Conservation (phyloP, 306 rosid species). For the Begonia masoniana region DNA sequence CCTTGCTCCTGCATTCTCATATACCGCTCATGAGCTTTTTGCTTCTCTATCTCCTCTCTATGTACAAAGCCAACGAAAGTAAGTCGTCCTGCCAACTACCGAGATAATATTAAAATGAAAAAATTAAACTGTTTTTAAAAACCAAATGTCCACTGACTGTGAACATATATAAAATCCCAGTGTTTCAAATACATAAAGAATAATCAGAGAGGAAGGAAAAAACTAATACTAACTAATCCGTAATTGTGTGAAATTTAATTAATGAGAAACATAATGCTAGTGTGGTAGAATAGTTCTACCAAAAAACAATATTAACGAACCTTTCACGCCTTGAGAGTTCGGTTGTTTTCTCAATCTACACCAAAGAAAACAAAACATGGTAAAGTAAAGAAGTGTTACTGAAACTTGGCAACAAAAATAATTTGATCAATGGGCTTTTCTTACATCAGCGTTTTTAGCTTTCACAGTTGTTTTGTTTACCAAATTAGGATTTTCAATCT, state of each 20-base stretch:
- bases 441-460: conserved; percentile 68
- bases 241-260: no score
- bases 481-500: conserved; percentile 90
- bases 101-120: no score
- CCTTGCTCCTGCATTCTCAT: conserved; percentile 92
- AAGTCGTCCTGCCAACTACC: no score
- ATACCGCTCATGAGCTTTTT: conserved; percentile 72
- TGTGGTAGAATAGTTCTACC: no score
- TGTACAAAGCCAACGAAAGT: conserved; percentile 4
- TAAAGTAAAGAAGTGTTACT: not conserved
- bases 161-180: no score
- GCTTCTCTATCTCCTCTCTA: conserved; percentile 86
- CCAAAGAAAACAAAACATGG: not conserved
- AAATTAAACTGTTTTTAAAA: no score
- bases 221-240: no score
- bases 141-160: no score
- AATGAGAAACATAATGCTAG: no score
- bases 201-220: no score
- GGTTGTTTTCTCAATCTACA: conserved; percentile 59
- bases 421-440: conserved; percentile 10
- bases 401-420: not conserved
- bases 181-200: no score
- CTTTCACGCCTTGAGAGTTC: conserved; percentile 98
- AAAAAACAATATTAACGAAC: conserved; percentile 12
- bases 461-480: conserved; percentile 58